Evolutionary conservation across 768 basidiomycete species (phyloP), one percentile per base, ranked within the genome.

Genomic region (Tylopilus felleus): DNA sequence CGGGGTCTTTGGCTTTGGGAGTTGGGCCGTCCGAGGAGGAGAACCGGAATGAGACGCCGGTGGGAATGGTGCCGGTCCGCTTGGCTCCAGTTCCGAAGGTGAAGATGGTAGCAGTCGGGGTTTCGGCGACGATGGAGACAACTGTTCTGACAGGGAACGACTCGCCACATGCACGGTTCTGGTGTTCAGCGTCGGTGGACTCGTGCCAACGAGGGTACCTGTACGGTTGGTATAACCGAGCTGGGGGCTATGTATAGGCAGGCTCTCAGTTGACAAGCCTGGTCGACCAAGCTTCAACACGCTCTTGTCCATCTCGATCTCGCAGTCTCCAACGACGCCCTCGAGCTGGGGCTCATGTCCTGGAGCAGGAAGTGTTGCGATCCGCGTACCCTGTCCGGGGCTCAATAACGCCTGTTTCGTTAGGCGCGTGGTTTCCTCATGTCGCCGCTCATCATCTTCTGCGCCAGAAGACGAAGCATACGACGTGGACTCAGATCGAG

Each of bases 231-330:
- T 23, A 33, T 52, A 50, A 25, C 59, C 54, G 29, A 12, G 44
- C 21, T 40, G 36, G n/a, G 48, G 57, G 17, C 52, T 48, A 21
- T 54, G 44, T 27, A 41, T 43, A 12, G 79, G 79, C 10, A 89
- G 73, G 55, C 82, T 83, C 73, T 90, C 89, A 8, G 91, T 92
- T 13, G 86, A 88, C 48, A 81, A 78, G 12, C 80, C 84, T 16
- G 93, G 89, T 45, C 92, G 80, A 22, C 84, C 87, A 69, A 93
- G 85, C 17, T 75, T 75, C 60, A 87, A 73, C 35, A 94, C 92
- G 16, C 86, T 88, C 8, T 83, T 83, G 64, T 91, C 88, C 78
- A 85, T 81, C 63, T 88, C 61, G 36, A 47, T 31, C 21, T 46
- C 58, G 21, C 31, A 44, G 4, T 44, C 53, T 13, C 53, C 57